phyloP scores from a whole-genome alignment of 192 early-diverging fungal species.

The Allomyces javanicus region DNA sequence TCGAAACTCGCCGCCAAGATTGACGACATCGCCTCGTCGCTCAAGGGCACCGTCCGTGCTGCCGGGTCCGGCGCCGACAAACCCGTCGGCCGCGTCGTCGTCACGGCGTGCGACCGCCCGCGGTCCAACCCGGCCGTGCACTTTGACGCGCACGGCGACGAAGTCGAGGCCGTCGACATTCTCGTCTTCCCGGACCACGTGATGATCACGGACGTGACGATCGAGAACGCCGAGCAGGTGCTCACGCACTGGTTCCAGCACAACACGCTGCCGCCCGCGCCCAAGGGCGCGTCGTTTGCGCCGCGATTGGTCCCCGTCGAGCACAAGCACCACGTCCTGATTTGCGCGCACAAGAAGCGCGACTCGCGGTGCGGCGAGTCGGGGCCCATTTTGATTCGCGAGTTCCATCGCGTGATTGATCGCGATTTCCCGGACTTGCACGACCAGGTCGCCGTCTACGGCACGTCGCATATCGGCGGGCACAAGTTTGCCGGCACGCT shows the following conservation, averaged over 20 bases:
- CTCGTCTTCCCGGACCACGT: background rate
- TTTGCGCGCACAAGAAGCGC: background rate
- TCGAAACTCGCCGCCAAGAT: background rate
- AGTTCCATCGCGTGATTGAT: background rate
- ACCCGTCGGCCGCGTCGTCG: too few species aligned
- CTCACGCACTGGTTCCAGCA: background rate
- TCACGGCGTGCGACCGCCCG: too few species aligned
- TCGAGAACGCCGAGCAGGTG: background rate
- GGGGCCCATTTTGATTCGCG: background rate
- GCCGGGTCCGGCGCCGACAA: too few species aligned
- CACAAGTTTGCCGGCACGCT: background rate
- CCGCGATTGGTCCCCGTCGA: background rate
- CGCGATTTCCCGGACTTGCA: background rate
- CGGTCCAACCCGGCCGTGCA: too few species aligned
- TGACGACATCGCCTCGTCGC: too few species aligned
- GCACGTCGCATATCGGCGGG: background rate
- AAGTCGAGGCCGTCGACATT: background rate
- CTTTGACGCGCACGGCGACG: background rate
- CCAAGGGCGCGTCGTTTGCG: too few species aligned
- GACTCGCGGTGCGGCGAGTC: background rate
- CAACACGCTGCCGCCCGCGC: too few species aligned
- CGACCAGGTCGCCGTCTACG: background rate
- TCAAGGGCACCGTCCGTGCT: too few species aligned
- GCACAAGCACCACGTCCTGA: background rate
- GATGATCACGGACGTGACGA: background rate